These are phyloP conservation scores for Monosporozyma unispora DNA, from an alignment of 805 yeast genomes.

Conservation along the genomic window DNA sequence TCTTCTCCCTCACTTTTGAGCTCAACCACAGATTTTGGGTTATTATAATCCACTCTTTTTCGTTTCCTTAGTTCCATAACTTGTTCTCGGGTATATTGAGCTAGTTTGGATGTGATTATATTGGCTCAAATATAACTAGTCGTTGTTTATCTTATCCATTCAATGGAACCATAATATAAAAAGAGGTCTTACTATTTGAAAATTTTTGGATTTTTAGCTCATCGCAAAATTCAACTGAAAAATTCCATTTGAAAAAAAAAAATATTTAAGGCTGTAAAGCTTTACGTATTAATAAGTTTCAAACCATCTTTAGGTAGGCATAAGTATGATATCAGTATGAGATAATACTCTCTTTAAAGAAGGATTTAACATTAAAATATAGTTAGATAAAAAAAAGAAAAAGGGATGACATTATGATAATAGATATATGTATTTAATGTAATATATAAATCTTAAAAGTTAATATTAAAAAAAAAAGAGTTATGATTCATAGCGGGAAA, in stretches of 20 bases:
- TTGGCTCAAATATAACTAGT: no score
- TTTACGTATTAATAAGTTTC: no score
- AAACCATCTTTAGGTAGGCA: no score
- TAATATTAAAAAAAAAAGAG: no score
- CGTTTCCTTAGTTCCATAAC: slow-evolving; percentile 8
- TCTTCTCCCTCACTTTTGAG: neutral
- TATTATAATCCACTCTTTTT: slow-evolving; percentile 9
- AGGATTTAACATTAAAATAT: neutral
- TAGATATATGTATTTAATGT: neutral
- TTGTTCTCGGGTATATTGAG: neutral
- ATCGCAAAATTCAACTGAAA: neutral
- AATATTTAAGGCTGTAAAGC: neutral
- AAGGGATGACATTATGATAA: no score
- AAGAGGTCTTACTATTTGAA: neutral
- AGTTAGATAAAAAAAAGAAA: no score
- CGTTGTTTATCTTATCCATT: no score
- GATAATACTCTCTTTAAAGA: no score
- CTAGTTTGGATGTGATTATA: no score
- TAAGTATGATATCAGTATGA: no score
- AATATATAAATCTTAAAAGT: neutral
- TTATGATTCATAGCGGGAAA: no score
- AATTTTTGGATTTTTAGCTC: neutral
- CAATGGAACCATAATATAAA: no score
- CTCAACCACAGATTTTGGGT: neutral
- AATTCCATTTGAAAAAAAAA: neutral